Percentiles rank a stretch among this genome's conserved stretches.
phyloP scores from a whole-genome alignment of 345 rosid species.

The Gossypioides kirkii region DNA sequence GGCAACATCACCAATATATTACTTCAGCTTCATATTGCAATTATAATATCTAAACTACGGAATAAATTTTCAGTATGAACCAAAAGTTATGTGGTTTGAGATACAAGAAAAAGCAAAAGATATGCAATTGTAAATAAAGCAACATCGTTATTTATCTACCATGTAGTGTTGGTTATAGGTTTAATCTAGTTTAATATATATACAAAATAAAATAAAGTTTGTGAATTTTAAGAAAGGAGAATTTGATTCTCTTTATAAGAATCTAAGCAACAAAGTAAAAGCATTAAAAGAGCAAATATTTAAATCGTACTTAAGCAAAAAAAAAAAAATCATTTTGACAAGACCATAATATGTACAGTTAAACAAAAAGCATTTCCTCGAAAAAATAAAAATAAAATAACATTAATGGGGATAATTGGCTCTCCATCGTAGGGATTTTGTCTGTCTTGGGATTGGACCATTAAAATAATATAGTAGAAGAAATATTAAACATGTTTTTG shows the following conservation, averaged over 20 bases:
- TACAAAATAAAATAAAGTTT: too few relatives aligned
- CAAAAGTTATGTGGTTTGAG: background rate
- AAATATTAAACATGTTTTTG: background rate
- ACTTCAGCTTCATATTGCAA: too few relatives aligned
- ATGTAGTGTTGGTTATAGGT: too few relatives aligned
- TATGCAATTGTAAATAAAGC: background rate
- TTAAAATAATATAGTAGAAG: background rate
- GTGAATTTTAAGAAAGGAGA: too few relatives aligned
- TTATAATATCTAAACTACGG: too few relatives aligned
- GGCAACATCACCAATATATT: too few relatives aligned
- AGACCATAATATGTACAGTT: background rate
- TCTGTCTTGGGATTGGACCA: background rate
- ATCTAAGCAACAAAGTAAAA: background rate
- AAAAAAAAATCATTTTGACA: background rate
- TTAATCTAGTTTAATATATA: too few relatives aligned
- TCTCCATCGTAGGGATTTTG: background rate
- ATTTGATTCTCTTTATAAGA: background rate
- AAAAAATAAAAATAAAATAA: background rate
- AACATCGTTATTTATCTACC: background rate
- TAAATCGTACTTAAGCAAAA: background rate
- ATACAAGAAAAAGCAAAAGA: background rate
- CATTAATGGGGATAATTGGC: background rate
- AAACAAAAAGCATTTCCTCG: background rate
- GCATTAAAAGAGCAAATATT: background rate
- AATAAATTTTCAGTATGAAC: too few relatives aligned